Percentiles rank a stretch among this genome's conserved stretches.
Conservation (phyloP, 805 yeast genomes). For the Metschnikowia lachancei region DNA sequence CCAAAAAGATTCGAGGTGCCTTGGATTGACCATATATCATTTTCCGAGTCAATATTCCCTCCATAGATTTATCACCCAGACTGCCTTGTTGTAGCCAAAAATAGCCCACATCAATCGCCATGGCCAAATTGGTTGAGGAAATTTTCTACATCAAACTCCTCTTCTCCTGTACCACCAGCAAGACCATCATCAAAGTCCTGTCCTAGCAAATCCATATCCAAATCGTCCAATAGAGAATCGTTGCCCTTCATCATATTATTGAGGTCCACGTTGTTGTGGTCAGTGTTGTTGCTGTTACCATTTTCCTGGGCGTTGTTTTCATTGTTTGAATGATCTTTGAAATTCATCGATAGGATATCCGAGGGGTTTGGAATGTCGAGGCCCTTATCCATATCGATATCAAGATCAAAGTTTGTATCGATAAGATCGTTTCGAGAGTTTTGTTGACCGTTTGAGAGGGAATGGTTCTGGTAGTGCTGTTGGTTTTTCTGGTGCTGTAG, state of each 20-base stretch:
- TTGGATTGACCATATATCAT: no score
- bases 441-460: not conserved
- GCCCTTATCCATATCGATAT: conserved; percentile 20
- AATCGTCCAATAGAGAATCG: conserved; percentile 42
- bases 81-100: no score
- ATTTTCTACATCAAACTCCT: conserved; percentile 45
- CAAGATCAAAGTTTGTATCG: conserved; percentile 30
- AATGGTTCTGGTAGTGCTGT: conserved; percentile 2
- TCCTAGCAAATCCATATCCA: conserved; percentile 40
- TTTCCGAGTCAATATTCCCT: no score
- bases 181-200: conserved; percentile 29
- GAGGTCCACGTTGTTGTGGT: conserved; percentile 5
- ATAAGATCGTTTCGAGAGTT: conserved; percentile 13
- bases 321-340: conserved; percentile 16
- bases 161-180: conserved; percentile 26
- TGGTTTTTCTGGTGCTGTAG: conserved; percentile 3
- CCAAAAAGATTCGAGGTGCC: no score
- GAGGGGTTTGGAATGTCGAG: conserved; percentile 32
- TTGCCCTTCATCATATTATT: conserved; percentile 39
- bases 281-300: not conserved
- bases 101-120: conserved; percentile 21
- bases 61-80: no score
- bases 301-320: not conserved
- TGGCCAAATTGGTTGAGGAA: conserved; percentile 44
- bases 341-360: conserved; percentile 31